These are phyloP conservation scores for Cynanchum wilfordii DNA, from an alignment of 257 asterid species.

Conservation along the genomic window DNA sequence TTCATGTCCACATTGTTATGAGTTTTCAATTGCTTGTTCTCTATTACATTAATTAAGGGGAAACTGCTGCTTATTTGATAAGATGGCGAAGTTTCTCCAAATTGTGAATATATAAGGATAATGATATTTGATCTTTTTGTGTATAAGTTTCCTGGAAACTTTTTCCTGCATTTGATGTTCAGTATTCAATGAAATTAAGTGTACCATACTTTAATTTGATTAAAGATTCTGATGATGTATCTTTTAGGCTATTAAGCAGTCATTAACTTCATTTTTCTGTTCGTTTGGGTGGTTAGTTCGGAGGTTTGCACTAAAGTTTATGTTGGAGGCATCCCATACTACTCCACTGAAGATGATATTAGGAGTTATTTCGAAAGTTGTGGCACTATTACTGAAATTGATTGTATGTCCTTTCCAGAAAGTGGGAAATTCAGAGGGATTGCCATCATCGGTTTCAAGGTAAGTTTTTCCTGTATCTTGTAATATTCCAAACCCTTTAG, in stretches of 20 bases:
- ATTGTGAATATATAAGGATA: neutral
- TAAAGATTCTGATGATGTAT: neutral
- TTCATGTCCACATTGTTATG: neutral
- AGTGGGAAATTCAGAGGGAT: conserved; percentile 97
- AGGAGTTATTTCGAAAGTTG: conserved; percentile 87
- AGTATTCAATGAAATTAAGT: neutral
- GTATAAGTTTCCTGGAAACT: neutral
- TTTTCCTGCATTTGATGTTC: neutral
- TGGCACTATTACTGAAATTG: conserved; percentile 76
- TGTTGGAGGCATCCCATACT: conserved; percentile 97
- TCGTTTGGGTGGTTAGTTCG: conserved; percentile 10
- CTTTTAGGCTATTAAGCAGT: neutral
- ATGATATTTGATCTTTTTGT: neutral
- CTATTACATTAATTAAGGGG: neutral
- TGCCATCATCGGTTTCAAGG: conserved; percentile 87
- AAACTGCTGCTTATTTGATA: no score
- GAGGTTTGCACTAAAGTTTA: conserved; percentile 57
- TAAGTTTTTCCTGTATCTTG: conserved; percentile 18
- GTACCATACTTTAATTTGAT: neutral
- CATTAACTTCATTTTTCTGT: conserved; percentile 1
- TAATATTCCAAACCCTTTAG: neutral
- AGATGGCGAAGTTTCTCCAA: neutral
- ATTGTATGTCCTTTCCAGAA: conserved; percentile 85
- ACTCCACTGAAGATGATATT: conserved; percentile 92
- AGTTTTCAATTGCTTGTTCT: neutral